Evolutionary conservation across 441 rosid species (phyloP), one percentile per base, ranked within the genome.

Genomic region (Sinapis alba): DNA sequence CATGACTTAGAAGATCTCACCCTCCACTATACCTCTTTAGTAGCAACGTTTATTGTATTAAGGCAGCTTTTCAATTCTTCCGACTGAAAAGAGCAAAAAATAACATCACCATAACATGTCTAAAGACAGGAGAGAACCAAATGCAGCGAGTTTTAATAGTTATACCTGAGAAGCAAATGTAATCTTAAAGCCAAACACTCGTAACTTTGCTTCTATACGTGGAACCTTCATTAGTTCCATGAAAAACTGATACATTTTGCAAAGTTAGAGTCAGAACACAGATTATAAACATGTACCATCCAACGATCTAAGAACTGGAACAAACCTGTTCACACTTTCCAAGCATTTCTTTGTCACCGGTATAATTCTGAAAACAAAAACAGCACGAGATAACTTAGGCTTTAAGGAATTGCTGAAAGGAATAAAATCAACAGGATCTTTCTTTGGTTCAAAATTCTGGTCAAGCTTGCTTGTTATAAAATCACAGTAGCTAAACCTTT

Each of bases 321-420:
- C 53, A 72, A 53, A 91, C 99, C 98, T 90, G 95, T 83, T 96
- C 99, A 68, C 99, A 96, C 86, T 90, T 96, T 83, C 99, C 99
- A 72, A 93, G 92, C 93, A 85, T 88, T 82, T 87, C 93, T 84
- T 88, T 91, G 83, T 87, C 84, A 65, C 99, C 98, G 10, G 86
- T 72, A 81, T 93, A 96, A 78, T 91, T 93, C 99, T 96, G 89
- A 69, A 73, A 72, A 65, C 24, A 19, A 13, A 30, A 68, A 83
- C 60, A 70, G 65, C 50, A 81, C 26, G 75, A 70, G 72, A 60
- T 72, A 66, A 15, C 45, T 53, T 24, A 19, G 53, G 54, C 50
- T 38, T 58, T 53, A 45, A 62, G n/a, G 9, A 64, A 56, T 11
- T 16, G 50, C 13, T 9, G 43, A n/a, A 24, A 36, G 68, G 41